Evolutionary conservation across 1,284 basidiomycete genomes (phyloP).

Genomic region (Ceratobasidium theobromae): DNA sequence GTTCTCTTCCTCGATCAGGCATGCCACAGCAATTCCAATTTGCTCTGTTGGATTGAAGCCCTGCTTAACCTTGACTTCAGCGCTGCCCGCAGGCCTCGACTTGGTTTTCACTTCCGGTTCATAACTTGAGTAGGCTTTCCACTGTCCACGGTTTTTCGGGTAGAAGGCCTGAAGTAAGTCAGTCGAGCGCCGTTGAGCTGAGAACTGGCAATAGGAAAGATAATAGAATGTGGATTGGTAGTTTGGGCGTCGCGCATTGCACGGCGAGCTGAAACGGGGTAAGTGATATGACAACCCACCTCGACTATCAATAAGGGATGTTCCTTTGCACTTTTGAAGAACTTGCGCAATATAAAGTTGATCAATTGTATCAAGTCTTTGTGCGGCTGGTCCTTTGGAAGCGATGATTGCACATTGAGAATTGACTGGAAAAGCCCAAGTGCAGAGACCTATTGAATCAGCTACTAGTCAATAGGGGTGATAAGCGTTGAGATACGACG

Average conservation of each 20-base stretch:
- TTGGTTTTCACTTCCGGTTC: conserved; percentile 54
- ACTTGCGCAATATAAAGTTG: conserved; percentile 81
- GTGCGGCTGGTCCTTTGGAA: conserved; percentile 75
- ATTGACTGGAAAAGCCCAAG: conserved; percentile 82
- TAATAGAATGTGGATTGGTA: not conserved
- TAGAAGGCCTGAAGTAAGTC: conserved; percentile 66
- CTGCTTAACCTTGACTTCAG: conserved; percentile 80
- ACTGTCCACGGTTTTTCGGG: conserved; percentile 81
- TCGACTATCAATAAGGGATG: conserved; percentile 85
- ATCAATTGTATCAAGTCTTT: conserved; percentile 82
- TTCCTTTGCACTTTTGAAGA: conserved; percentile 84
- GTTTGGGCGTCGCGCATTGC: not conserved
- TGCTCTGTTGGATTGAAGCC: conserved; percentile 89
- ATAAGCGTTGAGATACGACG: not conserved
- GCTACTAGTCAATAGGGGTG: not conserved
- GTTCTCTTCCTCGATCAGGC: conserved; percentile 63
- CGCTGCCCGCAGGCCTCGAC: conserved; percentile 37
- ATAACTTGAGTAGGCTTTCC: conserved; percentile 83
- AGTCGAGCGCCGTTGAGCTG: not conserved
- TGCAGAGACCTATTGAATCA: conserved; percentile 69
- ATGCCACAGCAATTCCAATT: conserved; percentile 79
- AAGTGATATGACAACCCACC: conserved; percentile 47
- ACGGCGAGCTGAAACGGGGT: not conserved
- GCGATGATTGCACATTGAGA: conserved; percentile 69
- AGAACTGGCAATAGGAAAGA: not conserved